Evolutionary conservation across 31 red algal species (phyloP).

Genomic region (Bonnemaisonia californica): DNA sequence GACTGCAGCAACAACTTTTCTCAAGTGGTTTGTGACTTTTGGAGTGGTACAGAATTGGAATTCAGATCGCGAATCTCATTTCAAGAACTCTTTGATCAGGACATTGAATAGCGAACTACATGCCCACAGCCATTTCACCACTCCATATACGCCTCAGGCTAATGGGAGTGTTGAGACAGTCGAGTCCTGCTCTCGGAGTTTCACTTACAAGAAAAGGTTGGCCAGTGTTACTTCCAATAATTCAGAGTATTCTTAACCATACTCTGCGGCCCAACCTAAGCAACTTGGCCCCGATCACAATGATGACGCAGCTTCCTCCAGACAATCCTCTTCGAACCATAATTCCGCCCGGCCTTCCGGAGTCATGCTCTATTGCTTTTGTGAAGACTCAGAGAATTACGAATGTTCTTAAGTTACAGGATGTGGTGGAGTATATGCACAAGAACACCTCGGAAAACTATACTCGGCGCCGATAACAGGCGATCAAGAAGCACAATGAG

Average conservation of each 20-base stretch:
- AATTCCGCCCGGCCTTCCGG: background rate
- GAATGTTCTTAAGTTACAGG: background rate
- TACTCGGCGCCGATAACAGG: background rate
- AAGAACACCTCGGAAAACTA: background rate
- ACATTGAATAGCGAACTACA: background rate
- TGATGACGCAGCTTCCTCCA: conserved; percentile 12
- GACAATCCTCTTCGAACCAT: conserved; percentile 22
- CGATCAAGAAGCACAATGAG: conserved; percentile 12
- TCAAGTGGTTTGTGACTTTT: conserved; percentile 7
- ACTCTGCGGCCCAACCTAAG: background rate
- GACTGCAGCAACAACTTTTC: background rate
- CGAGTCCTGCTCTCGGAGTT: conserved; percentile 32
- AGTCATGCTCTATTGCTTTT: background rate
- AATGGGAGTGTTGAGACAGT: background rate
- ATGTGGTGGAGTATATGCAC: conserved; percentile 19
- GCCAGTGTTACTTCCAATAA: conserved; percentile 36
- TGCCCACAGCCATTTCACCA: background rate
- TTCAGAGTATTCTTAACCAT: conserved; percentile 38
- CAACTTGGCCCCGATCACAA: background rate
- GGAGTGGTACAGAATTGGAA: conserved; percentile 3
- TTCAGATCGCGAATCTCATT: background rate
- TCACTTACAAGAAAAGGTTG: background rate
- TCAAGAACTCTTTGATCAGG: background rate
- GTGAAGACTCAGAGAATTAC: background rate
- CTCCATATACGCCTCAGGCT: background rate